Percentiles rank a stretch among this genome's conserved stretches.
phyloP scores from a whole-genome alignment of 441 rosid genomes.

The Breynia disticha region DNA sequence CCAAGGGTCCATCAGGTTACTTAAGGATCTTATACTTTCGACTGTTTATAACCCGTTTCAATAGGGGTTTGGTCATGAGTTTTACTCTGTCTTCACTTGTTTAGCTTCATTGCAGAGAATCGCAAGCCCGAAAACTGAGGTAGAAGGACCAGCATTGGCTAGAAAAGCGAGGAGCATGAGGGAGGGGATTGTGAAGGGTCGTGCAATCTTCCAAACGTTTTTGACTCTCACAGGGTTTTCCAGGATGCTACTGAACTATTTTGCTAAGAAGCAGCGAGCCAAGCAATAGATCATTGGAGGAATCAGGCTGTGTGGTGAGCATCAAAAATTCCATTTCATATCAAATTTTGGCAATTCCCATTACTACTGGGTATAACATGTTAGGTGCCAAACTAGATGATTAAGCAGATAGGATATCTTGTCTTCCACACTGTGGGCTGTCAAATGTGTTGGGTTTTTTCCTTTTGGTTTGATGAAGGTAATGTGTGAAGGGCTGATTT shows the following conservation, averaged over 20 bases:
- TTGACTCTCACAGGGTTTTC: conserved; percentile 41
- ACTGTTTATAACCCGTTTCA: not conserved
- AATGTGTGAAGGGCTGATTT: too few species aligned
- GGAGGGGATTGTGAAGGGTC: conserved; percentile 65
- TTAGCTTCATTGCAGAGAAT: conserved; percentile 70
- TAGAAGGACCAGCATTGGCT: conserved; percentile 46
- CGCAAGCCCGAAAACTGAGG: conserved; percentile 25
- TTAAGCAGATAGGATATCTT: not conserved
- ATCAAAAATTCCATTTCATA: not conserved
- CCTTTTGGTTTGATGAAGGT: too few species aligned
- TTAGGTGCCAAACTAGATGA: not conserved
- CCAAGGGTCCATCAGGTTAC: conserved; percentile 51
- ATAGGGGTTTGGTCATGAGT: conserved; percentile 12
- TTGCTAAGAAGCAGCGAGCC: conserved; percentile 35
- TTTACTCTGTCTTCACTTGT: conserved; percentile 51
- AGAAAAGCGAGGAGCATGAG: conserved; percentile 40
- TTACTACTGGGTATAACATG: conserved; percentile 5
- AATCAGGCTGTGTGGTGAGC: conserved; percentile 11
- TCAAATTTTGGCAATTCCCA: conserved; percentile 3
- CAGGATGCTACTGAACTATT: conserved; percentile 31
- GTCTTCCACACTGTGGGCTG: not conserved
- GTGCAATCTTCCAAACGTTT: conserved; percentile 41
- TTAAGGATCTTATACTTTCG: not conserved
- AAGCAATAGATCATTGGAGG: conserved; percentile 26
- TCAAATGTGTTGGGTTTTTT: too few species aligned